Percentiles rank a stretch among this genome's conserved stretches.
These are phyloP conservation scores for Anacardium occidentale DNA, from an alignment of 345 rosid genomes.

Conservation along the genomic window DNA sequence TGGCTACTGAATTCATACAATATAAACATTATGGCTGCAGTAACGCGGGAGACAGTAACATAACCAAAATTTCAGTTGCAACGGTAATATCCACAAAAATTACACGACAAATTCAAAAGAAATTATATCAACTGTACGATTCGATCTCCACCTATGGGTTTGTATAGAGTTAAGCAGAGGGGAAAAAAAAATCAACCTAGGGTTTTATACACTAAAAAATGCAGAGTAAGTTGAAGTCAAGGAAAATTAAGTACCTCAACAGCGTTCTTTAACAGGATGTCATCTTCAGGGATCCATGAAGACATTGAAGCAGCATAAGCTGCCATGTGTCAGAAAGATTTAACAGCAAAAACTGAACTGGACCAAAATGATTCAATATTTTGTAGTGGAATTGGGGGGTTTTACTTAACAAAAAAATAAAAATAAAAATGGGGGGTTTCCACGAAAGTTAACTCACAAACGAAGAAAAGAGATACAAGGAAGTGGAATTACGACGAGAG, in stretches of 20 bases:
- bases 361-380: not conserved
- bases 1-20: not conserved
- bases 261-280: constrained; percentile 61
- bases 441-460: not conserved
- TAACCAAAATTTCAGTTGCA: not conserved
- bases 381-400: not conserved
- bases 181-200: constrained; percentile 8
- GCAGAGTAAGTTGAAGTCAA: not conserved
- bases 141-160: not conserved
- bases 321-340: constrained; percentile 27
- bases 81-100: not conserved
- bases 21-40: not conserved
- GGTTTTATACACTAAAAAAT: not conserved
- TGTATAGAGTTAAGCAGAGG: too few relatives aligned
- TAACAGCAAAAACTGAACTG: not conserved
- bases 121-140: not conserved
- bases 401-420: too few relatives aligned
- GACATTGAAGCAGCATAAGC: constrained; percentile 32
- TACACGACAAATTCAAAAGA: not conserved
- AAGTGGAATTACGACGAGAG: not conserved
- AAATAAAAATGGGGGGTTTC: too few relatives aligned
- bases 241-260: constrained; percentile 48
- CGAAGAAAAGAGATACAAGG: not conserved
- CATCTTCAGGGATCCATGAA: constrained; percentile 66
- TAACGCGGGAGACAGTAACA: not conserved